A percentile compares a stretch with the other conserved stretches of the same genome.
Conservation (phyloP, 805 yeast genomes). For the Candida germanica region DNA sequence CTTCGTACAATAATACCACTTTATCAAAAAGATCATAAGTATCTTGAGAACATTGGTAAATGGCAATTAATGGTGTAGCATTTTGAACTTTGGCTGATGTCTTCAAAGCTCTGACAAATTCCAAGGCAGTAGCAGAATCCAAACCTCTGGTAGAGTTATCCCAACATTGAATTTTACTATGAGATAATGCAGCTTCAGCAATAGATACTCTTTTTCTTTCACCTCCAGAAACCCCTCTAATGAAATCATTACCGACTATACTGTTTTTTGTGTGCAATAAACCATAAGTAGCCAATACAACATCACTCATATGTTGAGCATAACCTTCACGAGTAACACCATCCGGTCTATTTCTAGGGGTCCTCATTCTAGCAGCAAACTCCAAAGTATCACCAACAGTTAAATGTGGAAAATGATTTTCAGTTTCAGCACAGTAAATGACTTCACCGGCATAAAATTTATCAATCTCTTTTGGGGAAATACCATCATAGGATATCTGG, state of each 20-base stretch:
- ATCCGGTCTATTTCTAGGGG: slow-evolving; percentile 44
- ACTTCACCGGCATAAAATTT: slow-evolving; percentile 36
- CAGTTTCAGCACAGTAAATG: slow-evolving; percentile 50
- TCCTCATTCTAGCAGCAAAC: slow-evolving; percentile 53
- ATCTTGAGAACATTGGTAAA: slow-evolving; percentile 50
- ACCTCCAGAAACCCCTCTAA: slow-evolving; percentile 82
- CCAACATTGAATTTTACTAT: slow-evolving; percentile 54
- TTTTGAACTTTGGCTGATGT: slow-evolving; percentile 52
- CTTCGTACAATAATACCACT: slow-evolving; percentile 44
- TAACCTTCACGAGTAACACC: slow-evolving; percentile 31
- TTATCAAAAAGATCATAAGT: slow-evolving; percentile 50
- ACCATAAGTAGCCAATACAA: slow-evolving; percentile 46
- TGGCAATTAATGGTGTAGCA: slow-evolving; percentile 58
- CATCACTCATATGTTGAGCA: slow-evolving; percentile 41
- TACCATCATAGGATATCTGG: slow-evolving; percentile 32
- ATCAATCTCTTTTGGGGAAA: slow-evolving; percentile 25
- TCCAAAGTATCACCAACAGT: slow-evolving; percentile 55
- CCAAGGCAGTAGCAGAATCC: slow-evolving; percentile 81
- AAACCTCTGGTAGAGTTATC: slow-evolving; percentile 84
- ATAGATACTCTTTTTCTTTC: slow-evolving; percentile 82
- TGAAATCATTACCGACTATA: slow-evolving; percentile 60
- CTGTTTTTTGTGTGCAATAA: slow-evolving; percentile 54
- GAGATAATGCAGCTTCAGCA: slow-evolving; percentile 69
- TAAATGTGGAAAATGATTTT: slow-evolving; percentile 54
- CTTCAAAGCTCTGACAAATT: slow-evolving; percentile 65